These are phyloP conservation scores for Porphyridium purpureum DNA, from an alignment of 23 red algal genomes.

Conservation along the genomic window DNA sequence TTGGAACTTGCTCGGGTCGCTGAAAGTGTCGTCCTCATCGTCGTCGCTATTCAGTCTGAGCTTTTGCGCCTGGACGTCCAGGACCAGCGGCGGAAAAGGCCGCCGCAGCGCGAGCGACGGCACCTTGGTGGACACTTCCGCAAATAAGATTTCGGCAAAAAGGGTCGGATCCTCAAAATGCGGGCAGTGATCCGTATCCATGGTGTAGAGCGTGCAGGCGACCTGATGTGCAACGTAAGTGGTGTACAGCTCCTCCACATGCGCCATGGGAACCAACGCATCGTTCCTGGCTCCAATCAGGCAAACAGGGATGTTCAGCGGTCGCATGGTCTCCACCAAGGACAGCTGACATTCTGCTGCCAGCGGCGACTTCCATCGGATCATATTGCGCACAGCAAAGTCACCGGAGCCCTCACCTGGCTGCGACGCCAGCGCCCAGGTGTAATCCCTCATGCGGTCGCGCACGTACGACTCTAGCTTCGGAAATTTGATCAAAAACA, in stretches of 20 bases:
- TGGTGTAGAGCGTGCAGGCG: constrained; percentile 31
- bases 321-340: constrained; percentile 10
- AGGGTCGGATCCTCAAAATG: constrained; percentile 49
- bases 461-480: constrained; percentile 18
- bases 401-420: constrained; percentile 69
- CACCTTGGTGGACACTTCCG: too few species aligned
- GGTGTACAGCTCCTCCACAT: constrained; percentile 29
- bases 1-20: too few species aligned
- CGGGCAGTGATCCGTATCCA: constrained; percentile 51
- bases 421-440: constrained; percentile 62
- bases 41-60: too few species aligned
- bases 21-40: too few species aligned
- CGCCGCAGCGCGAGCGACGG: too few species aligned
- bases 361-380: constrained; percentile 7
- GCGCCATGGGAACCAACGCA: constrained; percentile 36
- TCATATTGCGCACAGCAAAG: constrained; percentile 34
- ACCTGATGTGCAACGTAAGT: constrained; percentile 6
- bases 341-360: neutral
- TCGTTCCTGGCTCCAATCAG: constrained; percentile 49
- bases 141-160: too few species aligned
- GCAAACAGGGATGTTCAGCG: constrained; percentile 17
- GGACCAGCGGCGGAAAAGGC: too few species aligned
- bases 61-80: too few species aligned
- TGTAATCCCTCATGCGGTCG: constrained; percentile 38
- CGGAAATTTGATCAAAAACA: constrained; percentile 55